phyloP scores from a whole-genome alignment of 345 rosid genomes.

The Mallotus nudiflorus region DNA sequence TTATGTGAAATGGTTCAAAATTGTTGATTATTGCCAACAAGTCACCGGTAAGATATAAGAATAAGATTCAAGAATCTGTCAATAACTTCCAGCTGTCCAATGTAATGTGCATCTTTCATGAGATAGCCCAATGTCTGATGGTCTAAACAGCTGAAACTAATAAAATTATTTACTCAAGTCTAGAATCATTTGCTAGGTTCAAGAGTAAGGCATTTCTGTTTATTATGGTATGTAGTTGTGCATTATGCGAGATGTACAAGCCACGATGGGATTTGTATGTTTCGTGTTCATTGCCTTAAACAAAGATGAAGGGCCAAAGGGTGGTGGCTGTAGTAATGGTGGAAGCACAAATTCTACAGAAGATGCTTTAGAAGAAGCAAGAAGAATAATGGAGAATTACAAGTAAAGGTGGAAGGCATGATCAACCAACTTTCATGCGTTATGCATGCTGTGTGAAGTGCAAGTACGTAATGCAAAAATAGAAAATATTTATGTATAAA shows the following conservation, averaged over 20 bases:
- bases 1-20: neutral
- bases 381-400: slow-evolving; percentile 92
- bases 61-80: neutral
- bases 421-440: neutral
- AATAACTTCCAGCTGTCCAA: neutral
- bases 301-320: slow-evolving; percentile 64
- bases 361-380: slow-evolving; percentile 73
- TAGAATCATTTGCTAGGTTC: neutral
- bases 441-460: neutral
- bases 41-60: too few species aligned
- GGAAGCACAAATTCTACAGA: slow-evolving; percentile 35
- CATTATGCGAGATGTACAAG: slow-evolving; percentile 44
- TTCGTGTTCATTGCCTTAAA: slow-evolving; percentile 80
- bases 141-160: neutral
- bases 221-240: neutral
- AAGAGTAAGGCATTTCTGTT: neutral
- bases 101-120: neutral
- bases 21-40: neutral
- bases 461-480: neutral
- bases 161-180: neutral
- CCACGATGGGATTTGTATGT: slow-evolving; percentile 87
- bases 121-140: neutral
- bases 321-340: slow-evolving; percentile 32
- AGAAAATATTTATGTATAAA: neutral
- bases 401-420: slow-evolving; percentile 36